Evolutionary conservation across 2,329 filamentous ascomycete genomes (phyloP).

Genomic region (Fusarium vanettenii): DNA sequence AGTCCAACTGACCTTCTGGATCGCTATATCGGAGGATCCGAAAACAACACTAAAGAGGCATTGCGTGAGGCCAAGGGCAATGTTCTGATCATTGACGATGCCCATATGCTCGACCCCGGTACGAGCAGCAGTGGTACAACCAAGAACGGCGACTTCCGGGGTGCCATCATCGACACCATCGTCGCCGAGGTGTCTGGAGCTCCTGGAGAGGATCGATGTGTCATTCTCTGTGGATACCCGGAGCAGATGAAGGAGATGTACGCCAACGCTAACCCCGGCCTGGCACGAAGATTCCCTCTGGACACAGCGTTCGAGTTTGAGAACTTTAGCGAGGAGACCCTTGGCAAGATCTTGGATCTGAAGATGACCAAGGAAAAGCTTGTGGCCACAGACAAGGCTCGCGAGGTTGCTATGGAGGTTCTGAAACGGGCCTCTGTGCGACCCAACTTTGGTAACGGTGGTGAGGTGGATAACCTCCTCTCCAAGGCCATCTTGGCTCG

Average conservation of each 20-base stretch:
- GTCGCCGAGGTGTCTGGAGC: conserved; percentile 78
- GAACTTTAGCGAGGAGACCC: conserved; percentile 71
- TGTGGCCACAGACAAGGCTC: conserved; percentile 63
- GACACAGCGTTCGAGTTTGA: conserved; percentile 75
- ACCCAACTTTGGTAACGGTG: conserved; percentile 80
- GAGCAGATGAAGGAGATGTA: conserved; percentile 79
- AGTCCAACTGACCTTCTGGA: conserved; percentile 80
- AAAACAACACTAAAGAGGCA: conserved; percentile 77
- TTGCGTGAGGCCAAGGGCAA: conserved; percentile 74
- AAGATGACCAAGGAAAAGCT: conserved; percentile 71
- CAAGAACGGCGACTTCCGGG: conserved; percentile 61
- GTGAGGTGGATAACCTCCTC: conserved; percentile 72
- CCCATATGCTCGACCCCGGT: conserved; percentile 71
- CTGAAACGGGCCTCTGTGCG: conserved; percentile 71
- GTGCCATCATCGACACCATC: conserved; percentile 78
- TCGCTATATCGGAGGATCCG: conserved; percentile 70
- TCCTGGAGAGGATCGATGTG: conserved; percentile 78
- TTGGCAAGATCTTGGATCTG: conserved; percentile 70
- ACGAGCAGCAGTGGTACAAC: conserved; percentile 45
- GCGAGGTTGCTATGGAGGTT: conserved; percentile 67
- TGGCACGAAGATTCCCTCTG: conserved; percentile 74
- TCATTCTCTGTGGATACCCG: conserved; percentile 78
- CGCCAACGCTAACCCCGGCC: conserved; percentile 76
- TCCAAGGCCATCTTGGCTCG: conserved; percentile 41
- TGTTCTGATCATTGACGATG: conserved; percentile 82